These are phyloP conservation scores for Cicer chorassanicum DNA, from an alignment of 306 rosid genomes.

Conservation along the genomic window DNA sequence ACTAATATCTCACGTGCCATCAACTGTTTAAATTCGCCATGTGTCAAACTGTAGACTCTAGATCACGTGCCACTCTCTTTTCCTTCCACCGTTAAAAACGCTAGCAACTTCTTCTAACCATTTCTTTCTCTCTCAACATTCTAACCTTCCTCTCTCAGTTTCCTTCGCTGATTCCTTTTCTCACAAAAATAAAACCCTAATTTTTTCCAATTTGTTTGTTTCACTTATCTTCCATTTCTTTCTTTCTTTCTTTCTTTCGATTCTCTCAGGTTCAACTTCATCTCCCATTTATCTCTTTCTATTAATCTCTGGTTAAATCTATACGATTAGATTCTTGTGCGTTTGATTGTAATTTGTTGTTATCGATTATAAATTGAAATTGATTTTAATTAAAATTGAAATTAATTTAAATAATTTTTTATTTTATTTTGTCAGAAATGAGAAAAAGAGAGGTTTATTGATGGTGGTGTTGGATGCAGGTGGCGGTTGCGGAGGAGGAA, in stretches of 20 bases:
- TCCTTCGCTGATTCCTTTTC: slow-evolving; percentile 16
- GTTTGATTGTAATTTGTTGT: neutral
- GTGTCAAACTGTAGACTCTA: slow-evolving; percentile 38
- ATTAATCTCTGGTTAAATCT: slow-evolving; percentile 7
- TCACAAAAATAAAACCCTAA: slow-evolving; percentile 43
- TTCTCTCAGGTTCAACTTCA: slow-evolving; percentile 42
- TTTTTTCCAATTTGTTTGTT: slow-evolving; percentile 9
- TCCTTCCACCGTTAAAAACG: slow-evolving; percentile 49
- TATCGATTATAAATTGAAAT: slow-evolving; percentile 24
- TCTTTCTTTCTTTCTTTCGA: slow-evolving; percentile 32
- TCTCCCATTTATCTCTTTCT: neutral
- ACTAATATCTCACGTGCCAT: slow-evolving; percentile 33
- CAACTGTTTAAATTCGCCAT: slow-evolving; percentile 37
- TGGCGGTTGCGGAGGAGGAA: slow-evolving; percentile 52
- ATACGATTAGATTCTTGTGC: neutral
- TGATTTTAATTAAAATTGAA: neutral
- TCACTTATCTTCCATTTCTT: slow-evolving; percentile 11
- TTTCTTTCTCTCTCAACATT: slow-evolving; percentile 32
- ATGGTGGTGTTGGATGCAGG: slow-evolving; percentile 61
- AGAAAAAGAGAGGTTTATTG: neutral
- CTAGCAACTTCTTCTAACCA: slow-evolving; percentile 30
- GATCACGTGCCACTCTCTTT: slow-evolving; percentile 49
- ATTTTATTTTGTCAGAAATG: too few relatives aligned
- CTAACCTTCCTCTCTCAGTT: slow-evolving; percentile 50
- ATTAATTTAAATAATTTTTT: too few relatives aligned